Conservation (phyloP, 2,329 filamentous ascomycete species). For the Aureobasidium pullulans region DNA sequence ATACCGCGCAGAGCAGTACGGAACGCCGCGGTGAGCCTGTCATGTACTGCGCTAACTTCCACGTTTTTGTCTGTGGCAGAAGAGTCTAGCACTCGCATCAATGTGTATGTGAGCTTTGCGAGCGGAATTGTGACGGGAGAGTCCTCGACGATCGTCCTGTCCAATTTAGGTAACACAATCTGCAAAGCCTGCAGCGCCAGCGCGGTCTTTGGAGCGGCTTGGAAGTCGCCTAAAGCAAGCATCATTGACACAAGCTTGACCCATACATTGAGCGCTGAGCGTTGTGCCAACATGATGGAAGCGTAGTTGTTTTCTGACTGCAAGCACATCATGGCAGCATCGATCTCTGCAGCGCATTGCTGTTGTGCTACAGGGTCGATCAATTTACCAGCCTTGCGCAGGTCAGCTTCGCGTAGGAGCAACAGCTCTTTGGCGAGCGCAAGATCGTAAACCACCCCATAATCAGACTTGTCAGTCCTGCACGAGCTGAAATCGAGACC, state of each 20-base stretch:
- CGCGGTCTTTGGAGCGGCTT: slow-evolving; percentile 60
- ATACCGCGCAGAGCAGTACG: slow-evolving; percentile 62
- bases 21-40: slow-evolving; percentile 87
- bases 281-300: slow-evolving; percentile 49
- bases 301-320: slow-evolving; percentile 56
- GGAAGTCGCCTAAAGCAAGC: slow-evolving; percentile 74
- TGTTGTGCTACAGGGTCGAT: slow-evolving; percentile 26
- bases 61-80: slow-evolving; percentile 51
- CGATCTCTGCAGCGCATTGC: slow-evolving; percentile 51
- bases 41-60: slow-evolving; percentile 55
- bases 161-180: slow-evolving; percentile 78
- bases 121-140: slow-evolving; percentile 66
- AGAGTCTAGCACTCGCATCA: slow-evolving; percentile 59
- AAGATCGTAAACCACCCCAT: slow-evolving; percentile 57
- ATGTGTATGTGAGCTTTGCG: slow-evolving; percentile 64
- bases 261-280: slow-evolving; percentile 73
- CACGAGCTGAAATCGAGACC: slow-evolving; percentile 63
- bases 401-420: slow-evolving; percentile 58
- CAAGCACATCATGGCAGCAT: slow-evolving; percentile 54
- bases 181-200: slow-evolving; percentile 84
- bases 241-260: slow-evolving; percentile 76
- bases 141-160: slow-evolving; percentile 64
- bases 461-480: slow-evolving; percentile 52
- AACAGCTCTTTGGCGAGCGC: slow-evolving; percentile 68
- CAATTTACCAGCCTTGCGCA: slow-evolving; percentile 37